Evolutionary conservation across 768 basidiomycete genomes (phyloP), one percentile per base, ranked within the genome.

Genomic region (Mrakia frigida): DNA sequence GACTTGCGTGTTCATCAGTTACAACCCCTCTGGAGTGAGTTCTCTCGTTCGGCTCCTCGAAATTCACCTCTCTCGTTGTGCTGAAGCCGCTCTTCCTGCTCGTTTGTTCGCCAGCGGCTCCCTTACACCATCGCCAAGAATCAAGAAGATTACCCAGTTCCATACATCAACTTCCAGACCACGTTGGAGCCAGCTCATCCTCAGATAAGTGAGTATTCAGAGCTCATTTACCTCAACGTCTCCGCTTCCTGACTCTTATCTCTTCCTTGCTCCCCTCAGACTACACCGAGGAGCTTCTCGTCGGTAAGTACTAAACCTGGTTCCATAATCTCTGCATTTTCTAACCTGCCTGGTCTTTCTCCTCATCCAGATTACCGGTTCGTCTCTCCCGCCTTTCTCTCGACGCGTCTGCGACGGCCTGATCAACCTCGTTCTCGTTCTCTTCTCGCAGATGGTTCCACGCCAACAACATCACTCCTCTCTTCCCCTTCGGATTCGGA

Each of bases 91-190:
- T n/a, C n/a, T n/a, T n/a, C n/a, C n/a, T n/a, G n/a, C n/a, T n/a
- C n/a, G n/a, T n/a, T n/a, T n/a, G n/a, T 73, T 50, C 85, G 81
- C 79, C 81, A 72, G 78, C 85, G 88, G 37, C 83, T 92, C 23
- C 90, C 91, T 0, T 92, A 90, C 81, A 92, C 91, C 18, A 90
- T 94, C 80, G 90, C 89, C 3, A 89, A 92, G 83, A 80, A 84
- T n/a, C 68, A 81, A 2, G 80, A 82, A 11, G 91, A 92, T 80
- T 91, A 91, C 80, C 80, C 87, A 10, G 71, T 46, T 39, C 69
- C 53, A 1, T n/a, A 76, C 61, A 73, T 74, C 56, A 50, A 59
- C 88, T 73, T 73, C 85, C 81, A 80, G 31, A 31, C 60, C 67
- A 72, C 31, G 28, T 68, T 71, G 37, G 82, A 85, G 31, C 84